These are phyloP conservation scores for Glomus cerebriforme DNA, from an alignment of 192 early-diverging fungal genomes.

Conservation along the genomic window DNA sequence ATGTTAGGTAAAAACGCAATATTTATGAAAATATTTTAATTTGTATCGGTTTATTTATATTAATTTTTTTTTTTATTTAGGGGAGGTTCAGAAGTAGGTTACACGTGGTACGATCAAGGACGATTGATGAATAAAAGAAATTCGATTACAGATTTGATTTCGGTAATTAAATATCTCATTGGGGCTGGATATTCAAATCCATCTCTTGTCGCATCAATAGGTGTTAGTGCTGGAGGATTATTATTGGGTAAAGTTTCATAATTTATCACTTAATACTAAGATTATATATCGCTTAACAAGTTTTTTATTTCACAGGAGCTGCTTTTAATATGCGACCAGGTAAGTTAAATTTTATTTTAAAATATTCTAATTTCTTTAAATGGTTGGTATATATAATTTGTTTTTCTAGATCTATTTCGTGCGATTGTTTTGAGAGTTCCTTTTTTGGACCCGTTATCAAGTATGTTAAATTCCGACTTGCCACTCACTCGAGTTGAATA, in stretches of 20 bases:
- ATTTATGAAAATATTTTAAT: neutral
- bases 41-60: neutral
- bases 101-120: slow-evolving; percentile 77
- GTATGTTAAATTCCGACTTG: slow-evolving; percentile 76
- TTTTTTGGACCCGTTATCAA: slow-evolving; percentile 84
- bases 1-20: slow-evolving; percentile 56
- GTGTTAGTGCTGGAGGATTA: slow-evolving; percentile 79
- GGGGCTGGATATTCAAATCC: slow-evolving; percentile 58
- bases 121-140: slow-evolving; percentile 72
- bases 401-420: slow-evolving; percentile 67
- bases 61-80: slow-evolving; percentile 38
- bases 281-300: neutral
- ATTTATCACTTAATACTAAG: neutral
- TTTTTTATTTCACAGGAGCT: slow-evolving; percentile 28
- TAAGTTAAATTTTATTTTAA: neutral
- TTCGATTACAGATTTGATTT: slow-evolving; percentile 71
- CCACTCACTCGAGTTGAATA: slow-evolving; percentile 74
- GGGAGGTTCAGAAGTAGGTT: slow-evolving; percentile 79
- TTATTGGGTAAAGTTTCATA: slow-evolving; percentile 54
- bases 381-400: slow-evolving; percentile 11
- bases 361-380: slow-evolving; percentile 31
- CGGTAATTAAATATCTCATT: slow-evolving; percentile 65
- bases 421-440: slow-evolving; percentile 78
- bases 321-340: slow-evolving; percentile 23
- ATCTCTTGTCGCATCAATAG: slow-evolving; percentile 62